phyloP scores from a whole-genome alignment of 2,329 filamentous ascomycete genomes.

The Calonectria pauciramosa region DNA sequence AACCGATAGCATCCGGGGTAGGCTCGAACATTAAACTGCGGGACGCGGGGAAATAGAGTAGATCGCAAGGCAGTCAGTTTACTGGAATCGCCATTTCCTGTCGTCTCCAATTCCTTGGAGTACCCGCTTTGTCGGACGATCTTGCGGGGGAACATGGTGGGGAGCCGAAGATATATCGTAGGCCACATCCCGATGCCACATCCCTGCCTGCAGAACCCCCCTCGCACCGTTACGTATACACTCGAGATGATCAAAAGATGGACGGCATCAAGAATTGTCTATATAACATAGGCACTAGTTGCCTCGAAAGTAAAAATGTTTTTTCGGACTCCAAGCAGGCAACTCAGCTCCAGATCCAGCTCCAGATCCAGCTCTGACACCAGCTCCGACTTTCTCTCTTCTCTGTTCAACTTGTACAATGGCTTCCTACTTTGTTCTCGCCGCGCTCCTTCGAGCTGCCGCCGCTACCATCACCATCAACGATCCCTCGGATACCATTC shows the following conservation, averaged over 20 bases:
- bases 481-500: slow-evolving; percentile 21
- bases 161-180: slow-evolving; percentile 19
- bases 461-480: slow-evolving; percentile 17
- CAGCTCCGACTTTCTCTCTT: background rate
- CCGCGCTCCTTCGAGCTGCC: slow-evolving; percentile 15
- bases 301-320: background rate
- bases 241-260: background rate
- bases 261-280: background rate
- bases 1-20: slow-evolving; percentile 25
- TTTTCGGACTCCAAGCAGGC: slow-evolving; percentile 25
- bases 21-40: slow-evolving; percentile 7
- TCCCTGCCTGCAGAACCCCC: slow-evolving; percentile 2
- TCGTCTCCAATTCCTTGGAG: background rate
- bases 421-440: slow-evolving; percentile 21
- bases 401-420: slow-evolving; percentile 13
- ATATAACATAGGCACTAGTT: slow-evolving; percentile 12
- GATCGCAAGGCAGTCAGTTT: background rate
- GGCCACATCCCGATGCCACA: slow-evolving; percentile 28
- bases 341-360: slow-evolving; percentile 9
- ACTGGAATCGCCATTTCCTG: background rate
- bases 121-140: slow-evolving; percentile 21
- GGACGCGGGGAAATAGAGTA: slow-evolving; percentile 26
- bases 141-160: slow-evolving; percentile 15
- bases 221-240: slow-evolving; percentile 15
- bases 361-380: slow-evolving; percentile 12